A percentile compares a stretch with the other conserved stretches of the same genome.
Evolutionary conservation across 2,329 filamentous ascomycete genomes (phyloP).

Genomic region (Arthrobotrys entomopaga): DNA sequence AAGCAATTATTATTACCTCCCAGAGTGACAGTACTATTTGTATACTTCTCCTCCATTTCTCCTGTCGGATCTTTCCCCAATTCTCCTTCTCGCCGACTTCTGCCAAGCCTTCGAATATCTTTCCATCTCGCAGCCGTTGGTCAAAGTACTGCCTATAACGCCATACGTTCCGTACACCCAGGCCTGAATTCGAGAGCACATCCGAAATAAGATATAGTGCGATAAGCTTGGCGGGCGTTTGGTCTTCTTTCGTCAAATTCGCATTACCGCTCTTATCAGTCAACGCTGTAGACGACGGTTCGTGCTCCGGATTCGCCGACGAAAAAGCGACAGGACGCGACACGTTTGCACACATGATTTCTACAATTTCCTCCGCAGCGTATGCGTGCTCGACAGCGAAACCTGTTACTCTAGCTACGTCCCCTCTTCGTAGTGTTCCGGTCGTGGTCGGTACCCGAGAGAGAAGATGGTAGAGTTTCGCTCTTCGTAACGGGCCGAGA

Average conservation of each 20-base stretch:
- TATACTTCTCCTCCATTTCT: conserved; percentile 85
- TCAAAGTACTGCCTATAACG: conserved; percentile 85
- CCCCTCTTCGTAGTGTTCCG: conserved; percentile 79
- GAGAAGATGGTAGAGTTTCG: conserved; percentile 85
- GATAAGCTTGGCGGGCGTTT: conserved; percentile 78
- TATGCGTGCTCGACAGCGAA: conserved; percentile 93
- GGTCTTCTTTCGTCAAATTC: conserved; percentile 68
- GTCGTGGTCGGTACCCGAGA: conserved; percentile 80
- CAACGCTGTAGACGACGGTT: conserved; percentile 24
- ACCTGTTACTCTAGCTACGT: conserved; percentile 83
- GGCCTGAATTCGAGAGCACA: conserved; percentile 81
- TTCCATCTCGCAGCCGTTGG: conserved; percentile 72
- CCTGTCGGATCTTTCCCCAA: conserved; percentile 83
- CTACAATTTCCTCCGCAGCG: conserved; percentile 84
- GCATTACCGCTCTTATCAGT: conserved; percentile 61
- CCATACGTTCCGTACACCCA: conserved; percentile 84
- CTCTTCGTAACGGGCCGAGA: conserved; percentile 82
- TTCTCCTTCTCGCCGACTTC: conserved; percentile 75
- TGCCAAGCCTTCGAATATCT: conserved; percentile 80
- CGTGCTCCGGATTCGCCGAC: conserved; percentile 60
- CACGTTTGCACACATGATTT: conserved; percentile 85
- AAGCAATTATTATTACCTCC: conserved; percentile 62
- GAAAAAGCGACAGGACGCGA: conserved; percentile 78
- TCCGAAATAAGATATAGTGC: conserved; percentile 84
- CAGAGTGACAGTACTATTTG: conserved; percentile 75